Conservation (phyloP, 129 eudicot genomes). For the Escallonia herrerae region DNA sequence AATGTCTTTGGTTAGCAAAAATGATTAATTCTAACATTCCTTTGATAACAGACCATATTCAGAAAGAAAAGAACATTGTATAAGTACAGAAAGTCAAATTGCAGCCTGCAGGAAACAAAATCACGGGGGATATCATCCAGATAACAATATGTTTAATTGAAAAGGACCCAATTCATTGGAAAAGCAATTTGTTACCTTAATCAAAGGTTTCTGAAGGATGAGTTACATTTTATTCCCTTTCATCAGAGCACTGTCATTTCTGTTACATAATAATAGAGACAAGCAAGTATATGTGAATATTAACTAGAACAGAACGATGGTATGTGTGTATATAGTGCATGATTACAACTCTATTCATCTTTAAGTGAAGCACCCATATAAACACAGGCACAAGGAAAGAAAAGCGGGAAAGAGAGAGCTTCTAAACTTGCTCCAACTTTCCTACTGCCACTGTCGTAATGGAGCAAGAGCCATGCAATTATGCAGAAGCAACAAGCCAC, state of each 20-base stretch:
- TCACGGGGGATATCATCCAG: no score
- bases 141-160: no score
- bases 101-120: no score
- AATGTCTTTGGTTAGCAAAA: no score
- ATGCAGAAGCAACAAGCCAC: conserved; percentile 18
- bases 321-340: conserved; percentile 4
- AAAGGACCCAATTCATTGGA: no score
- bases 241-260: conserved; percentile 1
- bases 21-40: no score
- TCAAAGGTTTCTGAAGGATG: no score
- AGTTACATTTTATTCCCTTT: conserved; percentile 1
- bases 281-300: neutral
- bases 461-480: conserved; percentile 30
- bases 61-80: no score
- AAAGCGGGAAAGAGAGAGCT: conserved; percentile 1
- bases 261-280: neutral
- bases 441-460: conserved; percentile 14
- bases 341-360: conserved; percentile 1
- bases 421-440: conserved; percentile 8
- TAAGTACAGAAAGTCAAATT: no score
- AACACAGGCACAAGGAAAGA: conserved; percentile 4
- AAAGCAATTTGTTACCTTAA: no score
- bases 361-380: neutral
- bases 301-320: conserved; percentile 7
- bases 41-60: no score